Evolutionary conservation across 176 grass and related monocot genomes (phyloP).

Genomic region (Zizania latifolia): DNA sequence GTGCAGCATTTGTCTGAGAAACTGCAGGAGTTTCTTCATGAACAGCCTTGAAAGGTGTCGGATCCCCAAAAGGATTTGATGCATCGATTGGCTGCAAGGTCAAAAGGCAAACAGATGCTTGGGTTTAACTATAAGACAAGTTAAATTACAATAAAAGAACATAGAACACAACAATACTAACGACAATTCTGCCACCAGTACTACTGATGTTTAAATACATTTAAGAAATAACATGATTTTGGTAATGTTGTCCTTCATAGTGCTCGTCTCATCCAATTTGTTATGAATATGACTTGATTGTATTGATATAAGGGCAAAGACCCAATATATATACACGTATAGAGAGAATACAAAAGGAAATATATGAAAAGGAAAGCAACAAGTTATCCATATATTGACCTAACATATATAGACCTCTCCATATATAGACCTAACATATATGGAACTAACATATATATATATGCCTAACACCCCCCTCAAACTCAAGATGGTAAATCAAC

Average conservation of each 20-base stretch:
- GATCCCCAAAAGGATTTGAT: conserved; percentile 85
- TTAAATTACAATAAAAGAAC: neutral
- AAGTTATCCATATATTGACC: no score
- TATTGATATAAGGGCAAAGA: no score
- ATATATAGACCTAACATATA: no score
- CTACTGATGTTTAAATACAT: conserved; percentile 2
- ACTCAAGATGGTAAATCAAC: no score
- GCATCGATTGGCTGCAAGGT: conserved; percentile 36
- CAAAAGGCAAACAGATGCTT: neutral
- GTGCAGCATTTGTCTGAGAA: conserved; percentile 43
- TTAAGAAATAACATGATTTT: neutral
- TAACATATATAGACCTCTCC: no score
- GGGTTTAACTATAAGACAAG: neutral
- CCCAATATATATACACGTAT: no score
- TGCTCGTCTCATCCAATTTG: neutral
- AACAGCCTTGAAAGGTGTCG: conserved; percentile 72
- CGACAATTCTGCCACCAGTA: neutral
- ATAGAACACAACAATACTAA: neutral
- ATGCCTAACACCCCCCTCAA: no score
- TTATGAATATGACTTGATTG: no score
- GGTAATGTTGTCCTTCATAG: neutral
- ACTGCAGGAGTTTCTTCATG: conserved; percentile 45
- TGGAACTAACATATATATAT: no score
- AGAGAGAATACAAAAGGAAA: no score
- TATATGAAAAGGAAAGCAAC: no score